Percentiles rank a stretch among this genome's conserved stretches.
These are phyloP conservation scores for Telopea speciosissima DNA, from an alignment of 177 flowering plant species.

Conservation along the genomic window DNA sequence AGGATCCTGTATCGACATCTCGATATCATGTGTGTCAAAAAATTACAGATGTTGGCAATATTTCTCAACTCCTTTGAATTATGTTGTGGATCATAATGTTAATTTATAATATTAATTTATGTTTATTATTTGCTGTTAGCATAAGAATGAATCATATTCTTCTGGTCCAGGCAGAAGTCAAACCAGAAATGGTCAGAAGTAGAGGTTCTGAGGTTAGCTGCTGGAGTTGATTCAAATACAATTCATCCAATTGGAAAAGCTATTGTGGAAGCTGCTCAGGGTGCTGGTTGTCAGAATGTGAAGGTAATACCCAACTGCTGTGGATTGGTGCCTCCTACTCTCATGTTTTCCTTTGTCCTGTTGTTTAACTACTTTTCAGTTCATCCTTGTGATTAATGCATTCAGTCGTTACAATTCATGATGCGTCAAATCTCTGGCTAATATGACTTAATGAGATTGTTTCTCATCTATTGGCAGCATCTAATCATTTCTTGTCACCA, in stretches of 20 bases:
- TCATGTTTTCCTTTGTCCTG: neutral
- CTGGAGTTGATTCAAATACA: constrained; percentile 88
- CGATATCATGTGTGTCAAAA: neutral
- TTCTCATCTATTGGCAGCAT: neutral
- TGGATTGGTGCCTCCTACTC: neutral
- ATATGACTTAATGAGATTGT: neutral
- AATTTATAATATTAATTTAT: neutral
- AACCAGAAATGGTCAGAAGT: constrained; percentile 41
- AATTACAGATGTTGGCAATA: neutral
- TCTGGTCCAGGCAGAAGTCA: constrained; percentile 37
- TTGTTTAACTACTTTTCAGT: neutral
- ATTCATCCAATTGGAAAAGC: constrained; percentile 97
- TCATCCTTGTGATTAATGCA: neutral
- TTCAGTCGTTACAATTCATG: neutral
- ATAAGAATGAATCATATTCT: constrained; percentile 5
- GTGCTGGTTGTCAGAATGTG: constrained; percentile 33
- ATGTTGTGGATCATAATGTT: neutral
- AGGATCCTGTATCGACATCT: too few relatives aligned
- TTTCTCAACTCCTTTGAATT: neutral
- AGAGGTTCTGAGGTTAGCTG: constrained; percentile 80
- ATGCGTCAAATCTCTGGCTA: neutral
- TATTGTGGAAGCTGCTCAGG: constrained; percentile 82
- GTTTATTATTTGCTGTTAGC: constrained; percentile 2
- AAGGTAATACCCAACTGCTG: constrained; percentile 38
- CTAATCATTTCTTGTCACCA: neutral